Base-by-base conservation (phyloP, 768 basidiomycete genomes). In the Zangia roseola region DNA sequence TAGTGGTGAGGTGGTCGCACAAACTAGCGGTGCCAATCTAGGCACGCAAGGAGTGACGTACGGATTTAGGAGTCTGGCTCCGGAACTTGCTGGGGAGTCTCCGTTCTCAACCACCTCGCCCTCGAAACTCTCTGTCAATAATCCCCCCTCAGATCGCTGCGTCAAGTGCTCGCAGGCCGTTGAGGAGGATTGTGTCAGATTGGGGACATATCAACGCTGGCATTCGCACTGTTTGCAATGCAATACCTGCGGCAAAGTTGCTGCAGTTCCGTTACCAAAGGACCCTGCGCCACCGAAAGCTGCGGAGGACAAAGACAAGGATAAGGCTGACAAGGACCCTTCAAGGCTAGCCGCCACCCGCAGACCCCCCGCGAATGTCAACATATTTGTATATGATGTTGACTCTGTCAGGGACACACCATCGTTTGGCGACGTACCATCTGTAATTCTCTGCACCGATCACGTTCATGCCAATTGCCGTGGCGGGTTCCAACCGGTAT, bases 141-240 rank as follows among this genome's bases (percentile, higher is more conserved):
- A 82, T 54, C 87, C 88, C 14, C 91, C 91, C 7, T 89, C 88
- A 16, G 97, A 99, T 71, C 80, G 94, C 34, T 99, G 97, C 63
- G 81, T 92, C 43, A 85, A 82, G 61, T 99, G 97, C 68, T 78
- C 80, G 36, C 74, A 83, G 53, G 95, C 95, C 0, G 91, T 99
- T 20, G 97, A 99, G 70, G 97, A 99, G 66, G 97, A 98, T 56
- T 98, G 97, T 61, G 89, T 92, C 38, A 80, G 97, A 49, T 71
- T 95, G 24, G 97, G 94, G 28, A 94, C 93, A n/a, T 95, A 94
- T 71, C 87, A 92, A 62, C 80, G 95, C 39, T 98, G 97, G 97
- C 97, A 99, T 69, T 90, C 92, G 2, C 78, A 88, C 26, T 99
- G 97, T 65, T 73, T 99, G n/a, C 83, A 87, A 50, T 99, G 97